Percentiles rank a stretch among this genome's conserved stretches.
Evolutionary conservation across 176 grass and related monocot genomes (phyloP).

Genomic region (maize (Zea mays)): DNA sequence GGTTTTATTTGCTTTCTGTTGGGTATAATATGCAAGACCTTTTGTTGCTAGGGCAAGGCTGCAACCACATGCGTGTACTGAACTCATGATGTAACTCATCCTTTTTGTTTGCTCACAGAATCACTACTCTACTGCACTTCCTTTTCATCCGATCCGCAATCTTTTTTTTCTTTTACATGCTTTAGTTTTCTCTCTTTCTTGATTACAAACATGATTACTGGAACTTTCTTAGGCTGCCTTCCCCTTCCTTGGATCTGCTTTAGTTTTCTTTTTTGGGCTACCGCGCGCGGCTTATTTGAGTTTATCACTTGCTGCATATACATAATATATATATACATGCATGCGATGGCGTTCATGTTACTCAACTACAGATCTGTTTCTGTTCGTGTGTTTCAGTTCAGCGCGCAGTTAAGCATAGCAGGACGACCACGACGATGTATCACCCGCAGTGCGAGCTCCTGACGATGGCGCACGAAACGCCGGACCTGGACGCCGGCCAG

Average conservation of each 20-base stretch:
- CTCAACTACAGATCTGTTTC: background rate
- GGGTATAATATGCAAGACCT: background rate
- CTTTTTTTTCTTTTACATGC: too few species aligned
- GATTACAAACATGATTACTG: background rate
- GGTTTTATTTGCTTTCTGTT: background rate
- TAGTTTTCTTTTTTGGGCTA: too few species aligned
- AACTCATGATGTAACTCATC: conserved; percentile 23
- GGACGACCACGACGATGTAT: conserved; percentile 34
- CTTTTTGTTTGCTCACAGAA: background rate
- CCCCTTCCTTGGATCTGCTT: too few species aligned
- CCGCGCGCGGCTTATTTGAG: too few species aligned
- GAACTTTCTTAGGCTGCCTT: background rate
- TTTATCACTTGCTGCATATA: too few species aligned
- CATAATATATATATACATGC: too few species aligned
- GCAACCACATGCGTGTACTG: conserved; percentile 31
- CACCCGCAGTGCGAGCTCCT: conserved; percentile 55
- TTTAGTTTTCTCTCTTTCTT: background rate
- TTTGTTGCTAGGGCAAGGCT: conserved; percentile 18
- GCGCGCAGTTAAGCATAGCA: background rate
- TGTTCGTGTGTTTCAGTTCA: background rate
- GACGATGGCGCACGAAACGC: conserved; percentile 43
- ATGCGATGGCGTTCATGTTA: background rate
- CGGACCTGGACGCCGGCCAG: conserved; percentile 39
- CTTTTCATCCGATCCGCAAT: background rate
- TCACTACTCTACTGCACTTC: background rate